phyloP scores from a whole-genome alignment of 2,329 filamentous ascomycete species.

The Ophiostoma angusticollis region DNA sequence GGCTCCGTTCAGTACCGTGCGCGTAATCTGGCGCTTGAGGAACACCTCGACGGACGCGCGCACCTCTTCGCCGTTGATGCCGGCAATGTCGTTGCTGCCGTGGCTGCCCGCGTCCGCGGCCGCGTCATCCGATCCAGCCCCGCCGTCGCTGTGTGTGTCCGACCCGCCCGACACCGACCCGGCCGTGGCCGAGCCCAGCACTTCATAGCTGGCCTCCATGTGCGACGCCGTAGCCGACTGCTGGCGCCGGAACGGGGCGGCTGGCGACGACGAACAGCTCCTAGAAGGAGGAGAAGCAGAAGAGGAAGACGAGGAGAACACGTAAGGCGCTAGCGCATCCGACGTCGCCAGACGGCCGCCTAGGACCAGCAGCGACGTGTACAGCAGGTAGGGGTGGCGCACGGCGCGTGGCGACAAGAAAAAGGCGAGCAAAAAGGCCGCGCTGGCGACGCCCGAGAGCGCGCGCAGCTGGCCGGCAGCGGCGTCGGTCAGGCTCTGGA shows the following conservation, averaged over 20 bases:
- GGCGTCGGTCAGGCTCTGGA: constrained; percentile 51
- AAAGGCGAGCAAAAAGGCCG: constrained; percentile 67
- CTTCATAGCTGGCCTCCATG: constrained; percentile 62
- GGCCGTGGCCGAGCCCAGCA: constrained; percentile 21
- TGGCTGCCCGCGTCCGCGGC: constrained; percentile 29
- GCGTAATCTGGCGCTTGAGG: constrained; percentile 38
- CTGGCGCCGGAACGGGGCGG: constrained; percentile 11
- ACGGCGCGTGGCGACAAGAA: constrained; percentile 58
- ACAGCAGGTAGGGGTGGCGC: constrained; percentile 82
- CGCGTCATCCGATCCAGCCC: constrained; percentile 17
- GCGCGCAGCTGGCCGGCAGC: constrained; percentile 53
- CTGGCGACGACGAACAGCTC: constrained; percentile 12
- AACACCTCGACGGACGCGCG: constrained; percentile 43
- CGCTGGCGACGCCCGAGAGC: constrained; percentile 55
- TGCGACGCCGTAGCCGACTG: too few species aligned
- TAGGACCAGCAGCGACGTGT: constrained; percentile 59
- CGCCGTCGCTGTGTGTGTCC: constrained; percentile 31
- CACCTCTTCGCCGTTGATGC: constrained; percentile 51
- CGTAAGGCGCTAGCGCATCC: constrained; percentile 33
- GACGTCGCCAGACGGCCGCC: constrained; percentile 44
- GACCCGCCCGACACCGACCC: constrained; percentile 10
- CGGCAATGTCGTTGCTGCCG: constrained; percentile 28
- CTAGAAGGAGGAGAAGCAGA: constrained; percentile 11
- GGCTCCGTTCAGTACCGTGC: constrained; percentile 39
- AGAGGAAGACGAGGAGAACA: constrained; percentile 19